phyloP scores from a whole-genome alignment of 148 eudicot species.

The Rhododendron kiyosumense region DNA sequence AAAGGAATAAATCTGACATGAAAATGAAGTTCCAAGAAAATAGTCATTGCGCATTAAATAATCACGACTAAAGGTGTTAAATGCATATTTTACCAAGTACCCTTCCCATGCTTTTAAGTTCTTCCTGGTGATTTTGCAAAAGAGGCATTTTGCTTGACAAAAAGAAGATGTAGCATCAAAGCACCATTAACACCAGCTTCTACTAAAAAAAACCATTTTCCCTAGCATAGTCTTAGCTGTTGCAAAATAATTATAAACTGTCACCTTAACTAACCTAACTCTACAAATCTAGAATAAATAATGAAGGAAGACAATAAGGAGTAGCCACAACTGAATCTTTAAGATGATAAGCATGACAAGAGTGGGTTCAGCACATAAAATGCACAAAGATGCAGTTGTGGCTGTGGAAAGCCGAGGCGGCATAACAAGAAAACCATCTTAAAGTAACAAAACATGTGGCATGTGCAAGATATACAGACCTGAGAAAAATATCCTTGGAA shows the following conservation, averaged over 20 bases:
- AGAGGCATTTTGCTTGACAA: not conserved
- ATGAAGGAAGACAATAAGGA: not conserved
- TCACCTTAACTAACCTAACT: not conserved
- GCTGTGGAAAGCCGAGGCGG: not conserved
- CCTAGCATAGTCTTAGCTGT: not conserved
- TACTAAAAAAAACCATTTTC: not conserved
- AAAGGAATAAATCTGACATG: not conserved
- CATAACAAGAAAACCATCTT: not conserved
- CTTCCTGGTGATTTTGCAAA: not conserved
- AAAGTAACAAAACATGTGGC: not conserved
- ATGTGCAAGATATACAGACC: conserved; percentile 34
- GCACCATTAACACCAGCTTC: not conserved
- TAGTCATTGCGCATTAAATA: not conserved
- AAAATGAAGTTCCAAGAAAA: not conserved
- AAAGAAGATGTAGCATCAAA: not conserved
- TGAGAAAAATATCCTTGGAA: conserved; percentile 91
- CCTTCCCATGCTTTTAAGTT: not conserved
- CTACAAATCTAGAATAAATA: not conserved
- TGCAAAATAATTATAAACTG: not conserved
- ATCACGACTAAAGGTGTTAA: not conserved
- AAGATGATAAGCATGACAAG: not conserved
- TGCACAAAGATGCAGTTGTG: not conserved
- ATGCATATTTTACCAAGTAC: not conserved
- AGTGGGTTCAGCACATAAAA: not conserved
- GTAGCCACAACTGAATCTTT: not conserved